Conservation (phyloP, 208 protist species). For the Acanthamoeba sp. region DNA sequence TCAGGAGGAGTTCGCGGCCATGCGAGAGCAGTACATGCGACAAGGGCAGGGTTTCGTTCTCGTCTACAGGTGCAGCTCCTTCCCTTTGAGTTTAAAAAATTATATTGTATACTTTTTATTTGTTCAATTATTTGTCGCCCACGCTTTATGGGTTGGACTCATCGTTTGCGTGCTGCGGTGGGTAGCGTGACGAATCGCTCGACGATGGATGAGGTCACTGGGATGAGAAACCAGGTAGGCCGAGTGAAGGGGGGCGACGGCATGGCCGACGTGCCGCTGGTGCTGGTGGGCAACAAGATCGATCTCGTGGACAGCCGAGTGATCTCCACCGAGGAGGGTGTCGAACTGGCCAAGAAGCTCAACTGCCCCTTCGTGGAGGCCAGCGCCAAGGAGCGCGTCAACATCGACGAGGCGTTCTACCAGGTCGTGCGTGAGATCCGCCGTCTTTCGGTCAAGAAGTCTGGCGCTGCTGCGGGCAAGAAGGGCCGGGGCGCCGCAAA, state of each 20-base stretch:
- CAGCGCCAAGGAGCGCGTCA: slow-evolving; percentile 85
- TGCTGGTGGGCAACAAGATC: slow-evolving; percentile 88
- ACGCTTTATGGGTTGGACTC: too few species aligned
- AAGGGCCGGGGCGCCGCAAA: neutral
- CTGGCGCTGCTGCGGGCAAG: neutral
- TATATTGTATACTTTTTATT: too few species aligned
- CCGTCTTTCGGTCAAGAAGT: neutral
- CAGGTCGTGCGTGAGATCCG: slow-evolving; percentile 78
- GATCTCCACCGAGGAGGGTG: slow-evolving; percentile 83
- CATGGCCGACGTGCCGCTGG: slow-evolving; percentile 82
- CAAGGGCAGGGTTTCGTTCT: slow-evolving; percentile 84
- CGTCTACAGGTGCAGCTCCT: slow-evolving; percentile 76
- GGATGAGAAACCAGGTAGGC: neutral
- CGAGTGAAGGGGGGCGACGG: slow-evolving; percentile 67
- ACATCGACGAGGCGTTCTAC: slow-evolving; percentile 87
- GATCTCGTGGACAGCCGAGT: slow-evolving; percentile 85
- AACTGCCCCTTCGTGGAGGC: slow-evolving; percentile 85
- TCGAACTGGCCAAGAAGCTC: slow-evolving; percentile 80
- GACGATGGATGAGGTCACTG: neutral
- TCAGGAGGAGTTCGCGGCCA: slow-evolving; percentile 83
- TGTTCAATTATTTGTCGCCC: too few species aligned
- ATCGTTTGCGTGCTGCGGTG: neutral
- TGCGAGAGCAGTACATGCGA: slow-evolving; percentile 86
- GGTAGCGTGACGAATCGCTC: neutral
- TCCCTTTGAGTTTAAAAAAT: too few species aligned